Conservation (phyloP, 305 asterid genomes). For the Fraxinus floribunda region DNA sequence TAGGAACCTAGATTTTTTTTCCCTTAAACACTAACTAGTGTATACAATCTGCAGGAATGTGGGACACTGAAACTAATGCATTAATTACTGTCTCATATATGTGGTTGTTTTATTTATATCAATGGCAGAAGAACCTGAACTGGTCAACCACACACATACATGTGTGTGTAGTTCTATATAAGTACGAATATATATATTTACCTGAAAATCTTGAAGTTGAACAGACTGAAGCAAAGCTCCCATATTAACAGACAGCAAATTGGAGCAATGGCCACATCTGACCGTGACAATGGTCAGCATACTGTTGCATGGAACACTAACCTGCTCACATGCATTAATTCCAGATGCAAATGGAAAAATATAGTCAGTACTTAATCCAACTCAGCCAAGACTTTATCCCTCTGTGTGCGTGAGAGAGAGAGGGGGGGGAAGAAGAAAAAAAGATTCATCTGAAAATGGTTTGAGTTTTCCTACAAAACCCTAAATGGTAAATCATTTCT, state of each 20-base stretch:
- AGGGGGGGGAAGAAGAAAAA: not conserved
- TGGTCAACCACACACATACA: not conserved
- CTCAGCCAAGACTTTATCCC: not conserved
- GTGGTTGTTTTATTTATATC: not conserved
- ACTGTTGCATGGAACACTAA: constrained; percentile 73
- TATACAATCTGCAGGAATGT: not conserved
- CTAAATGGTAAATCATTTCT: not conserved
- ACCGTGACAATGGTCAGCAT: constrained; percentile 67
- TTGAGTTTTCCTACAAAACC: not conserved
- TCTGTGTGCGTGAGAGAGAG: not conserved
- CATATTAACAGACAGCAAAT: constrained; percentile 71
- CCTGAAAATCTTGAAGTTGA: constrained; percentile 68
- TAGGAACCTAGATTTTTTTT: not conserved
- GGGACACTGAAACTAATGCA: not conserved
- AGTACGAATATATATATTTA: not conserved
- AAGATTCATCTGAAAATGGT: not conserved
- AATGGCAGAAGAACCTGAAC: not conserved
- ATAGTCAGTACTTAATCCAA: not conserved
- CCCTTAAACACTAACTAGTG: not conserved
- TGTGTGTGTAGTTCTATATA: not conserved
- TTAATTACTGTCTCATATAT: not conserved
- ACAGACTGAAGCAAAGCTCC: constrained; percentile 63
- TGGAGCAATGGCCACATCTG: constrained; percentile 84
- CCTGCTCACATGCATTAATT: constrained; percentile 40
- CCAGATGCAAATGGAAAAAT: not conserved